These are phyloP conservation scores for Salix caprea DNA, from an alignment of 345 rosid genomes.

Conservation along the genomic window DNA sequence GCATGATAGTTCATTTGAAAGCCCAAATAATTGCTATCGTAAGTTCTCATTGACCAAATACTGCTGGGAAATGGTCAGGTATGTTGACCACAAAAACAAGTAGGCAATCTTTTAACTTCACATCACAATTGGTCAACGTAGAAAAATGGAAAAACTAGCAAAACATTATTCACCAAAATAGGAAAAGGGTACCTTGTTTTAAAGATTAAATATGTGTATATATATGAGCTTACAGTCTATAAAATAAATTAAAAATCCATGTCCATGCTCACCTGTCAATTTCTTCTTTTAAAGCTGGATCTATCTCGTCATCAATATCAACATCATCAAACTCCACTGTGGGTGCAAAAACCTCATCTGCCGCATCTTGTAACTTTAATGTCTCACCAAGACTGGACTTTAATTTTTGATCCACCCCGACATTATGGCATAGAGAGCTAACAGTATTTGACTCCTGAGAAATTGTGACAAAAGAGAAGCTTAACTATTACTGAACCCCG, in stretches of 20 bases:
- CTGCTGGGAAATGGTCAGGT: background rate
- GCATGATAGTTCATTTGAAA: background rate
- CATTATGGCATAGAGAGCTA: slow-evolving; percentile 2
- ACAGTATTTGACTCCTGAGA: slow-evolving; percentile 13
- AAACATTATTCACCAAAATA: background rate
- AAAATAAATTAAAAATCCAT: background rate
- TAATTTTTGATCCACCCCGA: background rate
- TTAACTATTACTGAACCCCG: background rate
- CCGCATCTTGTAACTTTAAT: slow-evolving; percentile 2
- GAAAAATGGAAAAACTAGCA: background rate
- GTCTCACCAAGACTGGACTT: slow-evolving; percentile 8
- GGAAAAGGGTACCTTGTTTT: background rate
- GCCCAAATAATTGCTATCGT: background rate
- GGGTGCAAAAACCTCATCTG: slow-evolving; percentile 11
- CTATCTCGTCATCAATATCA: slow-evolving; percentile 28
- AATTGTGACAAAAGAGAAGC: background rate
- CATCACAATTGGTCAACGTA: background rate
- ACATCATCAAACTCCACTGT: slow-evolving; percentile 23
- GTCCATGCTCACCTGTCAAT: slow-evolving; percentile 24
- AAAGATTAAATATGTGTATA: background rate
- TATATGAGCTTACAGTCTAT: background rate
- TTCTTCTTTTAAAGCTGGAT: slow-evolving; percentile 26
- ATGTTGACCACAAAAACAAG: background rate
- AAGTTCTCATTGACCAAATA: background rate
- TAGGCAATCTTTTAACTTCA: background rate